Percentiles rank a stretch among this genome's conserved stretches.
phyloP scores from a whole-genome alignment of 805 yeast species.

The Cyberlindnera euphorbiiphila region DNA sequence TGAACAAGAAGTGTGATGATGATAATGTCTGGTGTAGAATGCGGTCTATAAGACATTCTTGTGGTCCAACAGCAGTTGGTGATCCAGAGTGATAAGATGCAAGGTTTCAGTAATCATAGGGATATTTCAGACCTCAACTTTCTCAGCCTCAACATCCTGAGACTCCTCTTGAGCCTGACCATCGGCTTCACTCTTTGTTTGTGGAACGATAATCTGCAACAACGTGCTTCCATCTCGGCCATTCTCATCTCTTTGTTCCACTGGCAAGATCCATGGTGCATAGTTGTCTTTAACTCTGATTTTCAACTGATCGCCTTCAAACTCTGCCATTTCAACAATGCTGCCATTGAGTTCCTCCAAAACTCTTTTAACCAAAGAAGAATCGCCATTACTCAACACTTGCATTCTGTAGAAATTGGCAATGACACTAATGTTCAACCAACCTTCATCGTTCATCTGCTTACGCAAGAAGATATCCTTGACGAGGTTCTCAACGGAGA shows the following conservation, averaged over 20 bases:
- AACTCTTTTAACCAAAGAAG: constrained; percentile 49
- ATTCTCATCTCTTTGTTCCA: constrained; percentile 40
- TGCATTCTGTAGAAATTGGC: constrained; percentile 75
- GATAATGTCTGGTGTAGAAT: neutral
- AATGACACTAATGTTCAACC: constrained; percentile 58
- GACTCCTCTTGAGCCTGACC: constrained; percentile 22
- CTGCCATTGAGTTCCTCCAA: constrained; percentile 40
- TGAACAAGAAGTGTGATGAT: constrained; percentile 1
- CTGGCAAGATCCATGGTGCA: constrained; percentile 67
- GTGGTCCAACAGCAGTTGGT: too few relatives aligned
- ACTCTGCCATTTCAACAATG: constrained; percentile 36
- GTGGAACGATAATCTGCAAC: constrained; percentile 19
- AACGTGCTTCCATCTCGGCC: constrained; percentile 41
- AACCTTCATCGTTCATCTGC: constrained; percentile 76
- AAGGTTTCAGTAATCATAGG: too few relatives aligned
- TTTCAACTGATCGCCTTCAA: constrained; percentile 43
- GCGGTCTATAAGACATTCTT: too few relatives aligned
- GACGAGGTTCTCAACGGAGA: constrained; percentile 79
- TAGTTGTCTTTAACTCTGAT: constrained; percentile 58
- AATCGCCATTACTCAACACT: constrained; percentile 55
- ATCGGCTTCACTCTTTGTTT: constrained; percentile 12
- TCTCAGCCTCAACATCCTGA: constrained; percentile 15
- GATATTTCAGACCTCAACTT: too few relatives aligned
- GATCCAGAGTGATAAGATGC: too few relatives aligned
- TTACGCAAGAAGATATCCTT: constrained; percentile 81